Conservation (phyloP, 1,284 basidiomycete species). For the Anthracocystis setariae region DNA sequence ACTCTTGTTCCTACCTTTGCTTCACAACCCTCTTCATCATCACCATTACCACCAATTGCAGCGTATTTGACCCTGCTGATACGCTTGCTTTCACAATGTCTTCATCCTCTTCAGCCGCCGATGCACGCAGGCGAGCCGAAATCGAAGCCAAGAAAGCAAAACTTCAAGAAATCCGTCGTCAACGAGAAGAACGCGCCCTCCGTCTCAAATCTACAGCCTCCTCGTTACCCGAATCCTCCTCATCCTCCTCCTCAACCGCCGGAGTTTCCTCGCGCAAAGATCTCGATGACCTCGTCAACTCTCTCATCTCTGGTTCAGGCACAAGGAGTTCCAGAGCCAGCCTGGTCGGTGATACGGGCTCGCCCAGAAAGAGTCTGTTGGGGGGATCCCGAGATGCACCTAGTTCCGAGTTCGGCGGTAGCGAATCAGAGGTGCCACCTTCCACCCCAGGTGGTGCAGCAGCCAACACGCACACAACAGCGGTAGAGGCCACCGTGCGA, state of each 20-base stretch:
- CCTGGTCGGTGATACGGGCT: constrained; percentile 18
- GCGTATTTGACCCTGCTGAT: neutral
- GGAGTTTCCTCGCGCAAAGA: constrained; percentile 47
- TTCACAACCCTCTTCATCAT: neutral
- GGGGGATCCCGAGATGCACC: constrained; percentile 15
- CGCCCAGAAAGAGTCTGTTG: constrained; percentile 31
- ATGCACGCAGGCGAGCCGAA: constrained; percentile 75
- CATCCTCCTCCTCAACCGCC: constrained; percentile 4
- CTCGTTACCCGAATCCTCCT: constrained; percentile 6
- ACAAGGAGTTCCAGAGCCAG: constrained; percentile 21
- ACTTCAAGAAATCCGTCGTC: constrained; percentile 82
- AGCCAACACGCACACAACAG: constrained; percentile 13
- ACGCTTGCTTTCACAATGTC: constrained; percentile 20
- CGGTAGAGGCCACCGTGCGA: neutral
- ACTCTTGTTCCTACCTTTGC: neutral
- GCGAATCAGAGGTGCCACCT: constrained; percentile 33
- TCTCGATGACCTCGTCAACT: constrained; percentile 63
- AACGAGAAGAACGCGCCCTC: constrained; percentile 74
- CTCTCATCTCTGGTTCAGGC: constrained; percentile 38
- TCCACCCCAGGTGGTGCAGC: constrained; percentile 23
- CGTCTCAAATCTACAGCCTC: constrained; percentile 34
- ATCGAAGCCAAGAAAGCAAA: constrained; percentile 91
- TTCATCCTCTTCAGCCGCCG: constrained; percentile 26
- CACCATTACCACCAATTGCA: neutral
- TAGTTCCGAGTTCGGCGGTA: constrained; percentile 44